Conservation (phyloP, 2,329 filamentous ascomycete species). For the Aspergillus sp. region DNA sequence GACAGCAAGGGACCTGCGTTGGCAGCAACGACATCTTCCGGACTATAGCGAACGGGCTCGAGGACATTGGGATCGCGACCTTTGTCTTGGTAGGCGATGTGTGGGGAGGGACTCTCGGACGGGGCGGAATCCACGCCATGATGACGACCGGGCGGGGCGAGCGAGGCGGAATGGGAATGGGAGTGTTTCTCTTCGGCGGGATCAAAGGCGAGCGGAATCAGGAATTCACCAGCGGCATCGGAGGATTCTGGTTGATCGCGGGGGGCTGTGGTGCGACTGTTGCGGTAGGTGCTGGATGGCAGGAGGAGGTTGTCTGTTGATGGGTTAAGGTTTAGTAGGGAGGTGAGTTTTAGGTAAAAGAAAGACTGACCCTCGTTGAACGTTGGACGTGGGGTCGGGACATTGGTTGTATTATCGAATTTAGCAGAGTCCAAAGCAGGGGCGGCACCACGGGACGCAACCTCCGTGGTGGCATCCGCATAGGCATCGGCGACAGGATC, state of each 20-base stretch:
- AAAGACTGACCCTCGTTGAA: constrained; percentile 24
- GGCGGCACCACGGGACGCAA: constrained; percentile 13
- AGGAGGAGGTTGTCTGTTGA: constrained; percentile 55
- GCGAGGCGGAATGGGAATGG: constrained; percentile 30
- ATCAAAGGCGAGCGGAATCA: constrained; percentile 68
- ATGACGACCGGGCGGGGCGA: constrained; percentile 27
- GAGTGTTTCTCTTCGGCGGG: constrained; percentile 51
- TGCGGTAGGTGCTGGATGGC: constrained; percentile 68
- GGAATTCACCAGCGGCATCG: constrained; percentile 57
- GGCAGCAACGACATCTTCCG: constrained; percentile 20
- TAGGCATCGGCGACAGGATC: constrained; percentile 54
- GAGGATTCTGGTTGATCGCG: constrained; percentile 31
- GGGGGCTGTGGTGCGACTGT: constrained; percentile 62
- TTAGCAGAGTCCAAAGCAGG: constrained; percentile 17
- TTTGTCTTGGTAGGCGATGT: constrained; percentile 87
- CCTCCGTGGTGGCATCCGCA: constrained; percentile 45
- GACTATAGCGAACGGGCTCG: constrained; percentile 20
- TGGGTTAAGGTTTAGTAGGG: not conserved
- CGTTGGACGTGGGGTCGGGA: constrained; percentile 16
- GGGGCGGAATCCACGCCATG: constrained; percentile 22
- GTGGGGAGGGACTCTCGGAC: constrained; percentile 58
- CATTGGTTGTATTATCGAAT: constrained; percentile 7
- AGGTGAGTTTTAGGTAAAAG: not conserved
- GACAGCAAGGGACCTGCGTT: constrained; percentile 38
- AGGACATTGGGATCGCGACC: constrained; percentile 54